Evolutionary conservation across 192 early-diverging fungal genomes (phyloP).

Genomic region (Glomus cerebriforme): DNA sequence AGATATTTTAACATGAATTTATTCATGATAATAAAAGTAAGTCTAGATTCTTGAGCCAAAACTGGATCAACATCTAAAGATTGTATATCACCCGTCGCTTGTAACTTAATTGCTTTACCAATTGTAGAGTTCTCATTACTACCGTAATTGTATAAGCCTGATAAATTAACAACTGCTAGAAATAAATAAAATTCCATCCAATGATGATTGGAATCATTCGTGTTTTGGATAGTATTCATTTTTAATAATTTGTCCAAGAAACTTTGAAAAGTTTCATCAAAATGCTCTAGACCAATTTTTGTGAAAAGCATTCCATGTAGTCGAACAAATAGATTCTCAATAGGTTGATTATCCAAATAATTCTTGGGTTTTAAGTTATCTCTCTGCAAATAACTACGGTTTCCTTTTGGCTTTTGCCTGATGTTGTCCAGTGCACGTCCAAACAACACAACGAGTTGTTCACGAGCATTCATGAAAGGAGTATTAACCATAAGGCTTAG

Average conservation of each 20-base stretch:
- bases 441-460: constrained; percentile 52
- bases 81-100: constrained; percentile 24
- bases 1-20: constrained; percentile 43
- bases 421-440: constrained; percentile 47
- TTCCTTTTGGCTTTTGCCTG: constrained; percentile 33
- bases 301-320: constrained; percentile 63
- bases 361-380: constrained; percentile 19
- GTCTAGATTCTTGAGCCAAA: constrained; percentile 40
- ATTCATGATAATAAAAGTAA: constrained; percentile 42
- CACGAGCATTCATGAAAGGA: constrained; percentile 53
- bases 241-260: constrained; percentile 35
- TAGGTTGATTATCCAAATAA: constrained; percentile 10
- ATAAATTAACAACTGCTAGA: constrained; percentile 47
- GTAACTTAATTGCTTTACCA: constrained; percentile 31
- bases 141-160: constrained; percentile 53
- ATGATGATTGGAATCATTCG: background rate
- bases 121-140: constrained; percentile 37
- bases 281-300: constrained; percentile 58
- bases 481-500: constrained; percentile 53
- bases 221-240: background rate
- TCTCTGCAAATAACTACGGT: constrained; percentile 24
- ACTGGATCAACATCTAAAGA: constrained; percentile 31
- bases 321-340: constrained; percentile 44
- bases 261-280: constrained; percentile 38
- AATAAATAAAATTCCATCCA: constrained; percentile 53